Conservation (phyloP, 805 yeast genomes). For the Ogataea paradorogensis region DNA sequence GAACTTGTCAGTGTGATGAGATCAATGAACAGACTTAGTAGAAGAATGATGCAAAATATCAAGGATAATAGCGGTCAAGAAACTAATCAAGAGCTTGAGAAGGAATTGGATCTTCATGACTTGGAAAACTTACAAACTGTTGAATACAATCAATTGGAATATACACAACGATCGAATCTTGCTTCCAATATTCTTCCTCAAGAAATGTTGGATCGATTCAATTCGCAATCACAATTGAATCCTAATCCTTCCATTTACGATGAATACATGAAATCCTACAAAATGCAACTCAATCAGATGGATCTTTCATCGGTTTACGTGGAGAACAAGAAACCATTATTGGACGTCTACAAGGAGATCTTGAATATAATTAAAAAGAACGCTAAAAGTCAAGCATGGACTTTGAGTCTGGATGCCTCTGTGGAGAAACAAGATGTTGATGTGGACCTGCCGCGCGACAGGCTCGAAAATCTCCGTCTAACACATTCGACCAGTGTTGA, state of each 20-base stretch:
- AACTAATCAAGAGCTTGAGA: slow-evolving; percentile 37
- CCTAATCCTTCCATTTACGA: slow-evolving; percentile 28
- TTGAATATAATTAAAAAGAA: slow-evolving; percentile 48
- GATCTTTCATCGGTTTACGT: slow-evolving; percentile 26
- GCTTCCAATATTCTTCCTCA: slow-evolving; percentile 26
- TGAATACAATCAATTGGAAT: slow-evolving; percentile 50
- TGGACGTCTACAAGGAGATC: slow-evolving; percentile 44
- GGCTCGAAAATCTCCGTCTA: slow-evolving; percentile 49
- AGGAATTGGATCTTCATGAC: slow-evolving; percentile 50
- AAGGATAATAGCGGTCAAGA: slow-evolving; percentile 38
- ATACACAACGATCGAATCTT: slow-evolving; percentile 29
- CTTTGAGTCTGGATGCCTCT: slow-evolving; percentile 21
- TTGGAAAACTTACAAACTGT: slow-evolving; percentile 45
- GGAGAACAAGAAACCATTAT: slow-evolving; percentile 34
- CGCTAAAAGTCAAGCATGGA: slow-evolving; percentile 49
- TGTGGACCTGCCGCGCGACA: slow-evolving; percentile 27
- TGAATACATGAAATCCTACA: slow-evolving; percentile 22
- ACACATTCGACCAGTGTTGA: slow-evolving; percentile 74
- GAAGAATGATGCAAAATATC: slow-evolving; percentile 66
- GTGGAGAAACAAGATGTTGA: slow-evolving; percentile 29
- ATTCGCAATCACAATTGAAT: slow-evolving; percentile 28
- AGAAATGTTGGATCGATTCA: slow-evolving; percentile 18
- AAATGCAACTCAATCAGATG: slow-evolving; percentile 19
- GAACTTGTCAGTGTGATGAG: slow-evolving; percentile 75
- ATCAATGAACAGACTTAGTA: slow-evolving; percentile 85